Evolutionary conservation across 805 yeast species (phyloP).

Genomic region (Starmerella potacharoeniae): DNA sequence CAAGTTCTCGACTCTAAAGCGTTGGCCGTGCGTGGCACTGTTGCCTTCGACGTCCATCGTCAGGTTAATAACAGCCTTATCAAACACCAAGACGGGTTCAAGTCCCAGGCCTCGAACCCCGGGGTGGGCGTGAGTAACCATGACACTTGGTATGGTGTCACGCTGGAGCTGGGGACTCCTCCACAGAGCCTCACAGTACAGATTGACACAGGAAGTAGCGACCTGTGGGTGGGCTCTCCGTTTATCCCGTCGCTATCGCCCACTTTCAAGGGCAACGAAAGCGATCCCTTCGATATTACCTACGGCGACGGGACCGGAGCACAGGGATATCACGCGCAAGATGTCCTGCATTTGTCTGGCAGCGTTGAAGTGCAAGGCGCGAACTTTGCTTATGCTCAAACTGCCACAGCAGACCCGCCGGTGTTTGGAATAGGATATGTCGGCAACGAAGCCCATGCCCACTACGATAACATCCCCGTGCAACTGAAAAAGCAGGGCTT

Average conservation of each 20-base stretch:
- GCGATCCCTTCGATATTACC: conserved; percentile 19
- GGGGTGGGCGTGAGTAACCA: not conserved
- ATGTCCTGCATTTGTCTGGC: conserved; percentile 33
- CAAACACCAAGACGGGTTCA: not conserved
- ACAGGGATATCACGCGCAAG: conserved; percentile 47
- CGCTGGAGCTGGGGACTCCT: conserved; percentile 41
- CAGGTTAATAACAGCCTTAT: not conserved
- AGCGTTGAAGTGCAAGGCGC: conserved; percentile 29
- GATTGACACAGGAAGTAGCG: conserved; percentile 62
- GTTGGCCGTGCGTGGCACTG: not conserved
- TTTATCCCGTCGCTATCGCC: conserved; percentile 21
- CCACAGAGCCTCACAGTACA: conserved; percentile 40
- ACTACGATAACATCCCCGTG: conserved; percentile 31
- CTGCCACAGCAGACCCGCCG: conserved; percentile 51
- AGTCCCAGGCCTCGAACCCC: not conserved
- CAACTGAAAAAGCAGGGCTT: conserved; percentile 31
- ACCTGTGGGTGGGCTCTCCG: conserved; percentile 41
- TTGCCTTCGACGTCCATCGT: not conserved
- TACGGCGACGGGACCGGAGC: conserved; percentile 39
- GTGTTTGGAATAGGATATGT: conserved; percentile 30
- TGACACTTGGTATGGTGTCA: conserved; percentile 8
- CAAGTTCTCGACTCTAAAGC: not conserved
- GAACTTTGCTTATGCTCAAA: conserved; percentile 64
- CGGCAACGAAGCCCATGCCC: conserved; percentile 25
- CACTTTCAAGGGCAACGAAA: conserved; percentile 13